Evolutionary conservation across 2,329 filamentous ascomycete genomes (phyloP).

Genomic region (Rutstroemia sp.): DNA sequence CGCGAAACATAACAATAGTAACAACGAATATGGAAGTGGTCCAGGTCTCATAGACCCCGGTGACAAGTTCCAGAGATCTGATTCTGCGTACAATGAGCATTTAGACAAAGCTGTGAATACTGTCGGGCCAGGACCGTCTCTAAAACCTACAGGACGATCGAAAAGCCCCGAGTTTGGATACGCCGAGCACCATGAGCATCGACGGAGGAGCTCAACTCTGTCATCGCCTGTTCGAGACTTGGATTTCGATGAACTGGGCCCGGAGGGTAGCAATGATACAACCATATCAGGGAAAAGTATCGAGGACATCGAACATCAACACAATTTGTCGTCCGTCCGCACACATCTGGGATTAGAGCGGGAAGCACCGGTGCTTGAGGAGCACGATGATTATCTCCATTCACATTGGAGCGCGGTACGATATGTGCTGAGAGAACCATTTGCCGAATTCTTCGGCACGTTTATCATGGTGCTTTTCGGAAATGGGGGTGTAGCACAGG

Average conservation of each 20-base stretch:
- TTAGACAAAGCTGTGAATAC: conserved; percentile 12
- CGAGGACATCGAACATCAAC: conserved; percentile 11
- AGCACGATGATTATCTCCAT: conserved; percentile 23
- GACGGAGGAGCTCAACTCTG: conserved; percentile 4
- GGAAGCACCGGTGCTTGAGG: conserved; percentile 19
- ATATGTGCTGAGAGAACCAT: conserved; percentile 45
- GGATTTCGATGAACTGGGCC: not conserved
- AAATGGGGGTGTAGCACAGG: conserved; percentile 64
- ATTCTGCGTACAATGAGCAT: conserved; percentile 12
- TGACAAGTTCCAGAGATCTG: conserved; percentile 17
- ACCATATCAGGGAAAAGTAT: conserved; percentile 3
- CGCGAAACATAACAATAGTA: not conserved
- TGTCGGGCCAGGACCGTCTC: conserved; percentile 12
- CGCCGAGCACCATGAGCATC: conserved; percentile 13
- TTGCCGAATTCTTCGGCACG: conserved; percentile 62
- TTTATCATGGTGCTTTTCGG: conserved; percentile 64
- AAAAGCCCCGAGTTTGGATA: not conserved
- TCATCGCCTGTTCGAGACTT: not conserved
- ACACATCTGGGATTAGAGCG: conserved; percentile 7
- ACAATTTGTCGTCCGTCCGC: conserved; percentile 13
- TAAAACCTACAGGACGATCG: not conserved
- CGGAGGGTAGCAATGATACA: not conserved
- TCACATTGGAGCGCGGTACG: conserved; percentile 48
- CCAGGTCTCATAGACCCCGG: conserved; percentile 15
- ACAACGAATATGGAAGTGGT: conserved; percentile 13